These are phyloP conservation scores for Cladosporium sp. DNA, from an alignment of 2,329 filamentous ascomycete species.

Conservation along the genomic window DNA sequence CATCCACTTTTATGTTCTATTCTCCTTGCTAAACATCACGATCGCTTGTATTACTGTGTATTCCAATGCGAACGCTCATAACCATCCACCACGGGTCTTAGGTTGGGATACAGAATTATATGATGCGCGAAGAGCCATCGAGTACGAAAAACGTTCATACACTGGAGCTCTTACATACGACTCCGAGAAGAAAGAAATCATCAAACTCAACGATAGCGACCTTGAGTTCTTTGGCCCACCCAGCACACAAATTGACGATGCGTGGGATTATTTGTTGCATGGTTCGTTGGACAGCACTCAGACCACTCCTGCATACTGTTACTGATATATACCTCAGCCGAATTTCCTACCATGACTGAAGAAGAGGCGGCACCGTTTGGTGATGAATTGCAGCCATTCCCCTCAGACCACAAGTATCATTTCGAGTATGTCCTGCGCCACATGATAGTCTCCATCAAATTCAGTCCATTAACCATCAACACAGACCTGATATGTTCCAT, in stretches of 20 bases:
- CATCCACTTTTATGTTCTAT: background rate
- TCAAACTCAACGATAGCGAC: constrained; percentile 10
- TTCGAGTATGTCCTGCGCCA: background rate
- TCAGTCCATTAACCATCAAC: background rate
- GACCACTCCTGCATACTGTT: background rate
- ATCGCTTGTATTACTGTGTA: too few relatives aligned
- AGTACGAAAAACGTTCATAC: background rate
- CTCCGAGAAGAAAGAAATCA: background rate
- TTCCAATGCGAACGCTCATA: background rate
- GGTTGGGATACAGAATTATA: background rate
- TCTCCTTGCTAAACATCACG: too few relatives aligned
- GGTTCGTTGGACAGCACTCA: background rate
- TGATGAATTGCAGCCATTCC: background rate
- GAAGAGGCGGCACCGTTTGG: background rate
- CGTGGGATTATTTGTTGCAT: constrained; percentile 25
- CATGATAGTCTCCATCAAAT: background rate
- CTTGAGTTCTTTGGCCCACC: constrained; percentile 28
- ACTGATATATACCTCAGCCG: background rate
- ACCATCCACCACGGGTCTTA: background rate
- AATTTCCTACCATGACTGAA: background rate
- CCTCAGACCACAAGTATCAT: background rate
- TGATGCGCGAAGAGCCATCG: background rate
- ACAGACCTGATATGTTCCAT: constrained; percentile 27
- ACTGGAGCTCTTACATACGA: background rate
- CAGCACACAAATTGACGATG: constrained; percentile 22